Conservation (phyloP, 169 alveolate genomes). For the Cardiosporidium cionae region DNA sequence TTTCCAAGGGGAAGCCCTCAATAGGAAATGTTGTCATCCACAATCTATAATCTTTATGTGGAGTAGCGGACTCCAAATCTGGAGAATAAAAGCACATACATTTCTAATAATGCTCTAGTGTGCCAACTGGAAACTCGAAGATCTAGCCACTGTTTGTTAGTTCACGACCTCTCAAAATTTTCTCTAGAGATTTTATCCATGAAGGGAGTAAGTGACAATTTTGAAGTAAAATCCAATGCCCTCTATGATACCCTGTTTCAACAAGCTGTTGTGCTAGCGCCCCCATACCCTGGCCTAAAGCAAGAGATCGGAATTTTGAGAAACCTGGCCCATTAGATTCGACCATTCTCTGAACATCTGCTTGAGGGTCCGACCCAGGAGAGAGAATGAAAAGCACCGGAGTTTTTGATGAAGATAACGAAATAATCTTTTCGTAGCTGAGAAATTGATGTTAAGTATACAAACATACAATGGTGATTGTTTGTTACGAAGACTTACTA, state of each 20-base stretch:
- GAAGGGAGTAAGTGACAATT: constrained; percentile 81
- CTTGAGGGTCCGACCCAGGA: constrained; percentile 86
- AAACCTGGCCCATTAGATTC: constrained; percentile 71
- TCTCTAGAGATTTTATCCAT: constrained; percentile 84
- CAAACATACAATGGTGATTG: constrained; percentile 11
- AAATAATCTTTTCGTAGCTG: constrained; percentile 73
- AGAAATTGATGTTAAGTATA: constrained; percentile 32
- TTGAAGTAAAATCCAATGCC: constrained; percentile 84
- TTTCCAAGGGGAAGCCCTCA: constrained; percentile 84
- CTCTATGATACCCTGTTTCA: constrained; percentile 72
- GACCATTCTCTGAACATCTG: constrained; percentile 77
- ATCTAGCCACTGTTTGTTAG: background rate
- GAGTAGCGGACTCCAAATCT: constrained; percentile 41
- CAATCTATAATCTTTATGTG: constrained; percentile 83
- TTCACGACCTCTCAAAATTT: constrained; percentile 55
- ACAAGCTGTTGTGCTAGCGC: constrained; percentile 65
- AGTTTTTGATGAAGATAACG: constrained; percentile 68
- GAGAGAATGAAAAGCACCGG: constrained; percentile 86
- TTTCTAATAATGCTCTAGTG: background rate
- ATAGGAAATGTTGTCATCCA: constrained; percentile 92
- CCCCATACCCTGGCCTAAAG: constrained; percentile 91
- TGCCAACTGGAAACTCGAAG: background rate
- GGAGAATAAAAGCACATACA: background rate
- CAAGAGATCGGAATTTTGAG: constrained; percentile 63
- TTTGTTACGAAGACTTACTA: background rate